A percentile compares a stretch with the other conserved stretches of the same genome.
phyloP scores from a whole-genome alignment of 2,329 filamentous ascomycete species.

The Aspergillus ibericus region DNA sequence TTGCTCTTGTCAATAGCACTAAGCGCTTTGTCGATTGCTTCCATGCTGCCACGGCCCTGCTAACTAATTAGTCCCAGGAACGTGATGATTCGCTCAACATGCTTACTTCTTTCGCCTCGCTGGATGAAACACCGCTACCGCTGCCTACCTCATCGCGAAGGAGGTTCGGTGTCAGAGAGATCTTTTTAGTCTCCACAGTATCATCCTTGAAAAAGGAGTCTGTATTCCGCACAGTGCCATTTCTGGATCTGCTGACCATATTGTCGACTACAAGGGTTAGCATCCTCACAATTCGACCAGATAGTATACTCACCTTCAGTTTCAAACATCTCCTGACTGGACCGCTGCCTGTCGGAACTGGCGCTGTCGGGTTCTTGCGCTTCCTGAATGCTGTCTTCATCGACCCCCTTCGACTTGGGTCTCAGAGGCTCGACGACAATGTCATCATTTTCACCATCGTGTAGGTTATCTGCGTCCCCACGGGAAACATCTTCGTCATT shows the following conservation, averaged over 20 bases:
- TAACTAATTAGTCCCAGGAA: constrained; percentile 28
- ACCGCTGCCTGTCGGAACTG: constrained; percentile 45
- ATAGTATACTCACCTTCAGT: constrained; percentile 37
- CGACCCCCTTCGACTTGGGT: constrained; percentile 35
- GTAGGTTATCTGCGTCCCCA: constrained; percentile 33
- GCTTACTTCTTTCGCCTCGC: constrained; percentile 43
- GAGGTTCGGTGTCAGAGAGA: constrained; percentile 90
- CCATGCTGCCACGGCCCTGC: constrained; percentile 67
- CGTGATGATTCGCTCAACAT: neutral
- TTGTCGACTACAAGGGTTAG: constrained; percentile 30
- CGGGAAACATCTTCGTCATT: constrained; percentile 51
- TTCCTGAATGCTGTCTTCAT: constrained; percentile 26
- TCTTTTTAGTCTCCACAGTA: constrained; percentile 92
- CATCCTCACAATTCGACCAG: neutral
- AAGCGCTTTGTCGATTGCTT: constrained; percentile 70
- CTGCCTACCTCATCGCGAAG: constrained; percentile 71
- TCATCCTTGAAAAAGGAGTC: constrained; percentile 99
- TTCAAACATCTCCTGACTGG: constrained; percentile 68
- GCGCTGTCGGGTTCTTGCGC: constrained; percentile 27
- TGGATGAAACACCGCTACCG: constrained; percentile 18
- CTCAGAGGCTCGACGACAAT: constrained; percentile 48
- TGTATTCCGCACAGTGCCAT: constrained; percentile 84
- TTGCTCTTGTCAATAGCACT: constrained; percentile 63
- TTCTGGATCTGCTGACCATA: constrained; percentile 62
- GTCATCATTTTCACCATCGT: constrained; percentile 37